A percentile compares a stretch with the other conserved stretches of the same genome.
Evolutionary conservation across 257 asterid genomes (phyloP).

Genomic region (Penstemon newberryi): DNA sequence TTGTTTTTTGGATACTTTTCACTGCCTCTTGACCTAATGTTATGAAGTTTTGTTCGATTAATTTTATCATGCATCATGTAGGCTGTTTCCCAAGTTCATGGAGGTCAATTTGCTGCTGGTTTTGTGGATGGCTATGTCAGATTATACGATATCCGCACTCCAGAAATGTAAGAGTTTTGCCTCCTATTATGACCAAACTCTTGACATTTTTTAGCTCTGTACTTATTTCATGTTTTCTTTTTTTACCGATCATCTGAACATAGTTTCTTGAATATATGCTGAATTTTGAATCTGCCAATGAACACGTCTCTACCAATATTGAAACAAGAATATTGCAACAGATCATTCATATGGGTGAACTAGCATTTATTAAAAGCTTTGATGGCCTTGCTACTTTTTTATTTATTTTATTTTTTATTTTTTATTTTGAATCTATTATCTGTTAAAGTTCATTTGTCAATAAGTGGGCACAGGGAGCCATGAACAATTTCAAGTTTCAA

Average conservation of each 20-base stretch:
- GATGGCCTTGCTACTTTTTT: too few relatives aligned
- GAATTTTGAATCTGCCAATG: background rate
- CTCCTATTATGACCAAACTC: background rate
- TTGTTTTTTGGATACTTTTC: background rate
- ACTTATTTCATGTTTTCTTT: conserved; percentile 5
- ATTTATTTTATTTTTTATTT: too few relatives aligned
- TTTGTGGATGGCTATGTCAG: conserved; percentile 81
- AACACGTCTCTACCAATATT: too few relatives aligned
- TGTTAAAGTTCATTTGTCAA: too few relatives aligned
- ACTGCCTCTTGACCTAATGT: background rate
- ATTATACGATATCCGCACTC: conserved; percentile 73
- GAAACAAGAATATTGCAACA: too few relatives aligned
- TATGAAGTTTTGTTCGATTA: conserved; percentile 11
- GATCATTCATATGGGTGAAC: too few relatives aligned
- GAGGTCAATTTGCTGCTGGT: conserved; percentile 92
- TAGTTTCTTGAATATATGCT: background rate
- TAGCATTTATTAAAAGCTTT: too few relatives aligned
- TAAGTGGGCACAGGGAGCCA: too few relatives aligned
- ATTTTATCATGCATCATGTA: conserved; percentile 31
- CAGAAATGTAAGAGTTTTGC: conserved; percentile 65
- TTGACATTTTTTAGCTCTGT: background rate
- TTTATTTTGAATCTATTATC: too few relatives aligned
- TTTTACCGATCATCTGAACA: conserved; percentile 7
- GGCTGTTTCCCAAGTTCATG: conserved; percentile 94
- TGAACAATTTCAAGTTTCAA: too few relatives aligned